A percentile compares a stretch with the other conserved stretches of the same genome.
These are phyloP conservation scores for Arabidopsis lyrata DNA, from an alignment of 441 rosid genomes.

Conservation along the genomic window DNA sequence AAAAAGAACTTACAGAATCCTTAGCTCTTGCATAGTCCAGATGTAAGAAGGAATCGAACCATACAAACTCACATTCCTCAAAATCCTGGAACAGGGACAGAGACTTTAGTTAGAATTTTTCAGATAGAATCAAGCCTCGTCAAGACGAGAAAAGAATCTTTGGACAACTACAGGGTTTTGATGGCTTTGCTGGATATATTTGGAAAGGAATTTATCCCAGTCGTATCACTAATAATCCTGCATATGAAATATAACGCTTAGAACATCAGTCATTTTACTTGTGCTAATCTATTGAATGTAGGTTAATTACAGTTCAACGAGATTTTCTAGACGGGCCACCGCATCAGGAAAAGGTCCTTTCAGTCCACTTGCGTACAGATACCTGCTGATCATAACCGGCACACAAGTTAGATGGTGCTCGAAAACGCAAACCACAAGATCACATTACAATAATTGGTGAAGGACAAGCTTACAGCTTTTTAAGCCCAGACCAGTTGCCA, in stretches of 20 bases:
- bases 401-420: background rate
- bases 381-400: constrained; percentile 17
- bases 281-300: background rate
- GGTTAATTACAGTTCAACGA: background rate
- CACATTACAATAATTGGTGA: background rate
- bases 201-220: constrained; percentile 27
- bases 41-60: constrained; percentile 39
- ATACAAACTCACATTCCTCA: constrained; percentile 36
- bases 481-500: constrained; percentile 34
- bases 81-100: constrained; percentile 16
- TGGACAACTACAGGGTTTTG: background rate
- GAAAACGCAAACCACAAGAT: background rate
- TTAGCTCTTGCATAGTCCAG: constrained; percentile 11
- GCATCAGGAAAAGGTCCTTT: constrained; percentile 40
- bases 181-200: constrained; percentile 30
- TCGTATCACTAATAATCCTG: constrained; percentile 34
- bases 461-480: constrained; percentile 31
- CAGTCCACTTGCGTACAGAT: constrained; percentile 40
- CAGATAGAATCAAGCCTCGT: background rate
- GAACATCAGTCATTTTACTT: background rate
- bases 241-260: background rate
- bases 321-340: constrained; percentile 17
- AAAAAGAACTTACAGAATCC: constrained; percentile 25
- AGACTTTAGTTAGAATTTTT: background rate
- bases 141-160: background rate